These are phyloP conservation scores for Tuber microsphaerosporum DNA, from an alignment of 495 filamentous ascomycete species.

Conservation along the genomic window DNA sequence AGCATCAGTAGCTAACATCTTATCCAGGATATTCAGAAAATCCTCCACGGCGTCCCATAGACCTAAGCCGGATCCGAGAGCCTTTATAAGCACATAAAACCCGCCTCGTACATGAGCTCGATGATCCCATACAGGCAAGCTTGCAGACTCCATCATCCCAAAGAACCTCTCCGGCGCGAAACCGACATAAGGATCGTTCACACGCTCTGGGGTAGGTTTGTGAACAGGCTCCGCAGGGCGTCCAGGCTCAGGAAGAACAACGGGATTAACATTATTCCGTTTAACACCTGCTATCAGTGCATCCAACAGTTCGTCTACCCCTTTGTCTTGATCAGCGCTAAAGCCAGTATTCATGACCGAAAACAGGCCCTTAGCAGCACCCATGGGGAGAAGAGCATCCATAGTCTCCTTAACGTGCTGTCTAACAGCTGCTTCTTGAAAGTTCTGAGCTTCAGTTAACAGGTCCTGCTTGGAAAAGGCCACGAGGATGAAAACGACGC, in stretches of 20 bases:
- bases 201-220: not conserved
- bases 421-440: not conserved
- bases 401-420: slow-evolving; percentile 9
- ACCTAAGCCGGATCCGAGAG: slow-evolving; percentile 15
- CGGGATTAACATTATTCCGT: not conserved
- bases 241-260: not conserved
- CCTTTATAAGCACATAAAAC: slow-evolving; percentile 21
- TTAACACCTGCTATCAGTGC: not conserved
- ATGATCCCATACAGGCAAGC: slow-evolving; percentile 26
- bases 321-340: not conserved
- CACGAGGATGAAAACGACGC: slow-evolving; percentile 13
- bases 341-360: not conserved
- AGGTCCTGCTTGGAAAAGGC: slow-evolving; percentile 25
- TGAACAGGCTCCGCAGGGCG: not conserved
- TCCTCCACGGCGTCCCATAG: slow-evolving; percentile 26
- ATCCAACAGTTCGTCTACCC: not conserved
- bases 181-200: slow-evolving; percentile 7
- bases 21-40: slow-evolving; percentile 18
- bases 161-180: slow-evolving; percentile 16
- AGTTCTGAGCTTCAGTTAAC: not conserved
- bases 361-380: not conserved
- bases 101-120: slow-evolving; percentile 27
- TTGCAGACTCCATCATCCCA: slow-evolving; percentile 18
- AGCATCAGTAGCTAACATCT: slow-evolving; percentile 23
- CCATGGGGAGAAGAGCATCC: slow-evolving; percentile 11